Evolutionary conservation across 495 filamentous ascomycete genomes (phyloP).

Genomic region (Aspergillus saccharolyticus): DNA sequence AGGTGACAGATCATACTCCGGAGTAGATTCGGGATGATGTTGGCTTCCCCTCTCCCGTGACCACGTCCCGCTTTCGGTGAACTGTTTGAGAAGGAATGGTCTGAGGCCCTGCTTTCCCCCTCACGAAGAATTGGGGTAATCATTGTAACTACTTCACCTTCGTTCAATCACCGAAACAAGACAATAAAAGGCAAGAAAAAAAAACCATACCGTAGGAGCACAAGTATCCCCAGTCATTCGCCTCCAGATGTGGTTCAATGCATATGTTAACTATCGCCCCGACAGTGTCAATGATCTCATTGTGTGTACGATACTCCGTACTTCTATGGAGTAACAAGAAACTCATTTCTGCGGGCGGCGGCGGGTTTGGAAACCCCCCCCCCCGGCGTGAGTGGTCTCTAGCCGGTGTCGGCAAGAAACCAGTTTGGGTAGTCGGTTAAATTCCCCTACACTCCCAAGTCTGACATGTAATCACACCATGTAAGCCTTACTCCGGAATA

Average conservation of each 20-base stretch:
- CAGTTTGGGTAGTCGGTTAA: slow-evolving; percentile 12
- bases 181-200: no score
- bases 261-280: not conserved
- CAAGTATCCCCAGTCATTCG: not conserved
- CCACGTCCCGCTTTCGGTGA: slow-evolving; percentile 28
- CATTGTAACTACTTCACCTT: not conserved
- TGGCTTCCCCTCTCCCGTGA: slow-evolving; percentile 2
- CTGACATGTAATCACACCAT: not conserved
- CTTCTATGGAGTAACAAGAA: no score
- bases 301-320: no score
- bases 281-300: no score
- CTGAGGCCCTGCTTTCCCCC: slow-evolving; percentile 28
- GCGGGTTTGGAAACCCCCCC: no score
- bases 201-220: no score
- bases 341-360: no score
- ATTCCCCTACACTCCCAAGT: slow-evolving; percentile 35
- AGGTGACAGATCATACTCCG: no score
- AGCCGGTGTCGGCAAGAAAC: not conserved
- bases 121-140: slow-evolving; percentile 37
- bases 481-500: not conserved
- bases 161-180: no score
- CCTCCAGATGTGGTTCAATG: not conserved
- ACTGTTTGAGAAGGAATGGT: slow-evolving; percentile 24
- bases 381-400: no score
- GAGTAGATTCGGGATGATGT: no score